A percentile compares a stretch with the other conserved stretches of the same genome.
phyloP scores from a whole-genome alignment of 2,329 filamentous ascomycete species.

The Ceratocystis harringtonii region DNA sequence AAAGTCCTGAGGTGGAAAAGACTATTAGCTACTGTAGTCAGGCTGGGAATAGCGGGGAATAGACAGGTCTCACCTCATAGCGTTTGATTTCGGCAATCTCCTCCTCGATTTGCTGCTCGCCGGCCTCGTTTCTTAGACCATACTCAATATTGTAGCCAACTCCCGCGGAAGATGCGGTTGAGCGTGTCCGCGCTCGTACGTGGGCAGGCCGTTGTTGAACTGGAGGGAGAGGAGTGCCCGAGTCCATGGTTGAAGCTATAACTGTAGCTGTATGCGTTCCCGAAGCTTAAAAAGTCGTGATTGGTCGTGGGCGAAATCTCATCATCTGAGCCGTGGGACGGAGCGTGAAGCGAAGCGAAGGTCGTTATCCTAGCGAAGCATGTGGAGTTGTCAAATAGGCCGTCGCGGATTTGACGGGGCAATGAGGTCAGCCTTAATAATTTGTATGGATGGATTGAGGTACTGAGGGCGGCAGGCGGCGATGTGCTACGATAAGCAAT shows the following conservation, averaged over 20 bases:
- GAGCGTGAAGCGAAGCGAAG: background rate
- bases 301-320: background rate
- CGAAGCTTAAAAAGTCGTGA: background rate
- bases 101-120: conserved; percentile 63
- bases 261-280: background rate
- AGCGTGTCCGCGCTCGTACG: conserved; percentile 8
- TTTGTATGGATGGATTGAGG: background rate
- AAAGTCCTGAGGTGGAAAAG: conserved; percentile 47
- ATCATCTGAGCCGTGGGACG: background rate
- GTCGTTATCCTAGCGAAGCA: background rate
- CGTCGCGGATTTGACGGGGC: background rate
- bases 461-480: background rate
- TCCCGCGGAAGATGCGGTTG: conserved; percentile 1
- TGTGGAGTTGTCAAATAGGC: background rate
- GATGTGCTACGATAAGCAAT: background rate
- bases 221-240: conserved; percentile 8
- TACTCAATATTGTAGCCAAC: conserved; percentile 24
- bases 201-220: conserved; percentile 5
- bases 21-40: background rate
- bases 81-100: conserved; percentile 96
- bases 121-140: conserved; percentile 8
- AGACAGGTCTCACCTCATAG: conserved; percentile 50
- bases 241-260: conserved; percentile 10
- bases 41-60: background rate
- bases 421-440: background rate